Conservation (phyloP, 176 grass and related monocot genomes). For the Eragrostis curvula region DNA sequence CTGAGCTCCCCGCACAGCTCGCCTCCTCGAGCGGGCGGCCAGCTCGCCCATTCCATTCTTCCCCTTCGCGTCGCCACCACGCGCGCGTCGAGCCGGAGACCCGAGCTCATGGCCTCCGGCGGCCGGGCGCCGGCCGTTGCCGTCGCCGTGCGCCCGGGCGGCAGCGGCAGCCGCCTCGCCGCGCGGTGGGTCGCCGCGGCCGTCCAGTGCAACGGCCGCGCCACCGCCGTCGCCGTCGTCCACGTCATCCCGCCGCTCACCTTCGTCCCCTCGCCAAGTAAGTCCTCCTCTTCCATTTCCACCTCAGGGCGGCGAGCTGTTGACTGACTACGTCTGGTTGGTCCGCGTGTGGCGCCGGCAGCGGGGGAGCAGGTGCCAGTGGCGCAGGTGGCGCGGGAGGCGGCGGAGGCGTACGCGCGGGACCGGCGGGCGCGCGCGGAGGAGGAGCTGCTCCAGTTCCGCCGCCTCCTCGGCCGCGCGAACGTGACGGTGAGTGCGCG, state of each 20-base stretch:
- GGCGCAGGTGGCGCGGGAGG: slow-evolving; percentile 49
- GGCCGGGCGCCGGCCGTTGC: slow-evolving; percentile 20
- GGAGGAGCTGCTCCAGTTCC: slow-evolving; percentile 61
- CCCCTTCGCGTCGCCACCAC: background rate
- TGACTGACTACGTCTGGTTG: background rate
- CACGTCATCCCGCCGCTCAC: slow-evolving; percentile 69
- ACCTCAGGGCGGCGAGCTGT: background rate
- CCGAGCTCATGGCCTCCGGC: slow-evolving; percentile 17
- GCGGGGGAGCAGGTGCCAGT: slow-evolving; percentile 73
- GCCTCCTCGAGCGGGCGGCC: slow-evolving; percentile 20
- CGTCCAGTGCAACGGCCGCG: slow-evolving; percentile 33
- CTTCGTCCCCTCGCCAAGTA: slow-evolving; percentile 74
- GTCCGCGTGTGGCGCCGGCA: slow-evolving; percentile 13
- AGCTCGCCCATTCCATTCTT: background rate
- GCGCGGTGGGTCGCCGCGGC: slow-evolving; percentile 63
- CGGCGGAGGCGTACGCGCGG: slow-evolving; percentile 61
- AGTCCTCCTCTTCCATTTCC: background rate
- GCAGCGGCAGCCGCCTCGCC: slow-evolving; percentile 65
- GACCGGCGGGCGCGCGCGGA: slow-evolving; percentile 56
- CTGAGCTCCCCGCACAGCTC: slow-evolving; percentile 5
- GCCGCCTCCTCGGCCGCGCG: slow-evolving; percentile 51
- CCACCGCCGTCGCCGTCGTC: slow-evolving; percentile 57
- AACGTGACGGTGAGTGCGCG: slow-evolving; percentile 51
- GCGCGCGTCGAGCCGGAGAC: no score
- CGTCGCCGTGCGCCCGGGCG: slow-evolving; percentile 57